These are phyloP conservation scores for Barbatosphaeria neglecta DNA, from an alignment of 495 filamentous ascomycete species.

Conservation along the genomic window DNA sequence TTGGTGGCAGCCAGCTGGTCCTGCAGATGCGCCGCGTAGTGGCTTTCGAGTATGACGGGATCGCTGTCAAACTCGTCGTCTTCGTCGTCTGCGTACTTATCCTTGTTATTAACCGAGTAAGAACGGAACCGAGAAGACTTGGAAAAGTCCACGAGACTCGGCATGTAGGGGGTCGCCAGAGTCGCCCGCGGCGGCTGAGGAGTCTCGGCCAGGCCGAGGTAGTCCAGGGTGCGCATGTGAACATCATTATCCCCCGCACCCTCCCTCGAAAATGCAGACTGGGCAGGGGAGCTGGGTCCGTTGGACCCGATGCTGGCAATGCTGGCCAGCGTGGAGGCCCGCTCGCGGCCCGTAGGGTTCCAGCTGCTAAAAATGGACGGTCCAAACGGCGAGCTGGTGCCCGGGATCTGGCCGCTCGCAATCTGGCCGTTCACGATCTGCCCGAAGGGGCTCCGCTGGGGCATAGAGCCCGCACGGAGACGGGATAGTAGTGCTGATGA, in stretches of 20 bases:
- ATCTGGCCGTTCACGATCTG: too few species aligned
- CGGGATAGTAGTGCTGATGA: slow-evolving; percentile 71
- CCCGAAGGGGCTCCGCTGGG: slow-evolving; percentile 66
- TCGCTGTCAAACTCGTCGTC: slow-evolving; percentile 71
- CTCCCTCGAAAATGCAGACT: slow-evolving; percentile 82
- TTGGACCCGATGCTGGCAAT: slow-evolving; percentile 66
- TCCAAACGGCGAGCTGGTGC: slow-evolving; percentile 61
- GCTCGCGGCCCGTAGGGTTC: slow-evolving; percentile 63
- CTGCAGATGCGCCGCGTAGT: slow-evolving; percentile 50
- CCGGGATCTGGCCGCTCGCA: too few species aligned
- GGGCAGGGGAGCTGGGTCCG: slow-evolving; percentile 73
- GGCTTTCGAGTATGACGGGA: slow-evolving; percentile 58
- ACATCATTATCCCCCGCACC: slow-evolving; percentile 75
- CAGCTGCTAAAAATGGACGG: slow-evolving; percentile 79
- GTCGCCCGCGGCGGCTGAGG: slow-evolving; percentile 69
- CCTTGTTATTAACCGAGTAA: slow-evolving; percentile 96
- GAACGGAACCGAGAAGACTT: slow-evolving; percentile 81
- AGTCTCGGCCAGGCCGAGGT: slow-evolving; percentile 88
- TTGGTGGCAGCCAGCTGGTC: slow-evolving; percentile 64
- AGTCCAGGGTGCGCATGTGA: slow-evolving; percentile 85
- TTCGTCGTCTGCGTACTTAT: slow-evolving; percentile 93
- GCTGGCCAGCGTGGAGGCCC: slow-evolving; percentile 75
- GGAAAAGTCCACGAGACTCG: slow-evolving; percentile 60
- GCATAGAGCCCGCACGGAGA: slow-evolving; percentile 89
- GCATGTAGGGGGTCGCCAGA: slow-evolving; percentile 65